phyloP scores from a whole-genome alignment of 2,329 filamentous ascomycete species.

The Aspergillus sojae region DNA sequence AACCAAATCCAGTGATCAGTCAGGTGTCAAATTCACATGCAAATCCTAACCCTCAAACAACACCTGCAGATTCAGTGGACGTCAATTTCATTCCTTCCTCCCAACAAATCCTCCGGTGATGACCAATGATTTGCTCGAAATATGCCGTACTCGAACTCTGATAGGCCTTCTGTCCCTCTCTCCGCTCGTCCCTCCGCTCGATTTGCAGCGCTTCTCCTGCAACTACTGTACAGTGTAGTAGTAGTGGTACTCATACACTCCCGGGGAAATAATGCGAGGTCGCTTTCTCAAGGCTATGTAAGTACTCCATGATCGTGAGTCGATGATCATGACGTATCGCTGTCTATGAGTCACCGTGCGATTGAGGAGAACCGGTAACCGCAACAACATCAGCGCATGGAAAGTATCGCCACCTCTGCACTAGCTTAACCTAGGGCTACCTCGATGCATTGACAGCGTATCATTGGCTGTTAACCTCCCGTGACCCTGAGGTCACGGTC shows the following conservation, averaged over 20 bases:
- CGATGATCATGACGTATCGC: not conserved
- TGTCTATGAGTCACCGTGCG: not conserved
- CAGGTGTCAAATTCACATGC: constrained; percentile 4
- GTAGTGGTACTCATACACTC: not conserved
- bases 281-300: not conserved
- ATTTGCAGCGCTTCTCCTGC: not conserved
- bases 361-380: not conserved
- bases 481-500: not conserved
- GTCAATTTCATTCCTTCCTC: not conserved
- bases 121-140: not conserved
- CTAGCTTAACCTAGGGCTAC: not conserved
- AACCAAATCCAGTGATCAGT: not conserved
- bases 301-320: not conserved
- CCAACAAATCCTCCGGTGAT: not conserved
- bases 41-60: not conserved
- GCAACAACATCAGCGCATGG: not conserved
- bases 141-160: not conserved
- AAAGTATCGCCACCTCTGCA: not conserved
- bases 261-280: not conserved
- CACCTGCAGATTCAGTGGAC: not conserved
- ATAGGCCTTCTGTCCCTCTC: not conserved
- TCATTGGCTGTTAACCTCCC: too few species aligned
- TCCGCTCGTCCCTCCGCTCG: not conserved
- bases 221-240: not conserved
- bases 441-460: not conserved